Evolutionary conservation across 2,329 filamentous ascomycete species (phyloP).

Genomic region (Biscogniauxia mediterranea): DNA sequence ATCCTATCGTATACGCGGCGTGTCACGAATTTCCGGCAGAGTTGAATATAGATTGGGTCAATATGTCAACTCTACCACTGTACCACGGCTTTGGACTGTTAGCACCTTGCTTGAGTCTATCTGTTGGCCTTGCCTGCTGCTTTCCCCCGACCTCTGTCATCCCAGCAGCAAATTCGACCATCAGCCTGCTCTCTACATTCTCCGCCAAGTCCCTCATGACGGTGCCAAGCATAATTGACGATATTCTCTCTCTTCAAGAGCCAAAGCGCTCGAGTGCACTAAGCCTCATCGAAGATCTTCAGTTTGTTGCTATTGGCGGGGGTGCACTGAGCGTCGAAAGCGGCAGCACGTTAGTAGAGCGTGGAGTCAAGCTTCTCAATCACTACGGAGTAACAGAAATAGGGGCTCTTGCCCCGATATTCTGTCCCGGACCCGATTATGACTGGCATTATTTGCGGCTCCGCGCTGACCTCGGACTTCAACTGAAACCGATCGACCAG

Average conservation of each 20-base stretch:
- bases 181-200: conserved; percentile 23
- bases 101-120: conserved; percentile 31
- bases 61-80: conserved; percentile 34
- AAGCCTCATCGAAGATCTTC: conserved; percentile 16
- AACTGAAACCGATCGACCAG: conserved; percentile 19
- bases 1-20: conserved; percentile 29
- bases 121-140: conserved; percentile 29
- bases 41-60: conserved; percentile 23
- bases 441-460: conserved; percentile 34
- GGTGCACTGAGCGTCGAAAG: conserved; percentile 29
- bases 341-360: conserved; percentile 22
- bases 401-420: conserved; percentile 34
- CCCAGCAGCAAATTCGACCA: conserved; percentile 23
- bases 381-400: conserved; percentile 37
- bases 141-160: conserved; percentile 29
- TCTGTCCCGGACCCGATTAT: conserved; percentile 31
- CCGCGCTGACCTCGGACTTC: conserved; percentile 31
- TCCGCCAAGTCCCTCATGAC: conserved; percentile 32
- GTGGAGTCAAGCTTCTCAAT: conserved; percentile 32
- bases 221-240: conserved; percentile 35
- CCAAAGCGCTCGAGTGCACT: conserved; percentile 12
- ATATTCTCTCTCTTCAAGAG: conserved; percentile 22
- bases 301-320: conserved; percentile 35
- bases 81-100: conserved; percentile 37
- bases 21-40: conserved; percentile 26